Evolutionary conservation across 2,329 filamentous ascomycete species (phyloP).

Genomic region (Microsporum ferrugineum): DNA sequence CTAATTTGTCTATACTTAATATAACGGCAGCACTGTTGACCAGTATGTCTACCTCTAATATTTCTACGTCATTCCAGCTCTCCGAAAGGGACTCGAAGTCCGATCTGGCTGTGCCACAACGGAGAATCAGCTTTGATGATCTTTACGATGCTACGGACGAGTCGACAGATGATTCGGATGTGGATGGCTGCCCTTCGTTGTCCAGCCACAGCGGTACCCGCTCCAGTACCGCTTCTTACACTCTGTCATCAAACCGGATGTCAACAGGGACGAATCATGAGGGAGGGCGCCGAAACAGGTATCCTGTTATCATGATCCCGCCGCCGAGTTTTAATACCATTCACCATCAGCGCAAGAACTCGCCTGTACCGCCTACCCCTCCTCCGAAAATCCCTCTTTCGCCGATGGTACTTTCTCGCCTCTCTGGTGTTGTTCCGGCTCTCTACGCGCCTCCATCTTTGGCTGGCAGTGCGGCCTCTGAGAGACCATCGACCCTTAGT

Average conservation of each 20-base stretch:
- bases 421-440: slow-evolving; percentile 59
- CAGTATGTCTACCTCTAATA: slow-evolving; percentile 2
- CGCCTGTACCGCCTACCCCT: slow-evolving; percentile 38
- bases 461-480: slow-evolving; percentile 77
- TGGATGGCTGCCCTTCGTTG: slow-evolving; percentile 37
- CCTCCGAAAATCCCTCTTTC: slow-evolving; percentile 57
- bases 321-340: slow-evolving; percentile 40
- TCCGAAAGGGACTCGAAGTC: background rate
- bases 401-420: slow-evolving; percentile 59
- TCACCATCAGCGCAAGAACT: slow-evolving; percentile 44
- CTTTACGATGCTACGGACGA: slow-evolving; percentile 63
- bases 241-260: slow-evolving; percentile 8
- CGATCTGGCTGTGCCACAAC: background rate
- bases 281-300: slow-evolving; percentile 38
- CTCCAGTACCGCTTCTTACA: slow-evolving; percentile 30
- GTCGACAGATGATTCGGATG: slow-evolving; percentile 56
- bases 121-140: slow-evolving; percentile 58
- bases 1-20: background rate
- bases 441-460: slow-evolving; percentile 75
- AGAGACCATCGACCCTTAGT: slow-evolving; percentile 72
- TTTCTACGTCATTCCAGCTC: background rate
- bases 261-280: slow-evolving; percentile 34
- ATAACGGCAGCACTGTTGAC: background rate
- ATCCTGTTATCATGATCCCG: slow-evolving; percentile 49
- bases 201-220: slow-evolving; percentile 35